phyloP scores from a whole-genome alignment of 1,284 basidiomycete genomes.

The Pyrrhoderma lamaoense region DNA sequence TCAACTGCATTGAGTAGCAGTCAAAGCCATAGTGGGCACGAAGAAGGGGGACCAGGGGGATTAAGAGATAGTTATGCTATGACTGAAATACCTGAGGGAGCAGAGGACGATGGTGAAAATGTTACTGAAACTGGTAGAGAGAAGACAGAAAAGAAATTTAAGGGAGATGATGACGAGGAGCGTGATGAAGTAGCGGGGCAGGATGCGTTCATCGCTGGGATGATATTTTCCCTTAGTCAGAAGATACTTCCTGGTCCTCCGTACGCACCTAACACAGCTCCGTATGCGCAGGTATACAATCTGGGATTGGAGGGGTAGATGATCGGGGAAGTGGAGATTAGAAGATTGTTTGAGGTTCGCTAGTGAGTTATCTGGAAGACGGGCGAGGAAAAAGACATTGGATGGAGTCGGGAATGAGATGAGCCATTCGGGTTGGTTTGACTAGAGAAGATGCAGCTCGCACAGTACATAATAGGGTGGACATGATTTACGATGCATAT shows the following conservation, averaged over 20 bases:
- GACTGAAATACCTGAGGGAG: constrained; percentile 18
- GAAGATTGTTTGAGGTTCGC: constrained; percentile 78
- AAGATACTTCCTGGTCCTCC: constrained; percentile 60
- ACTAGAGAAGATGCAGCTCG: too few relatives aligned
- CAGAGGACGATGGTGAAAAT: constrained; percentile 18
- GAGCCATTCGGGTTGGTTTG: constrained; percentile 63
- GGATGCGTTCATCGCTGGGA: constrained; percentile 73
- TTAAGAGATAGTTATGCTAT: constrained; percentile 16
- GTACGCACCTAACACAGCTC: constrained; percentile 51
- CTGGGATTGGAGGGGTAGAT: constrained; percentile 26
- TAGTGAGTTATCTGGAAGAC: constrained; percentile 67
- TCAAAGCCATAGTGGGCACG: not conserved
- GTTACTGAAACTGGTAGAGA: constrained; percentile 32
- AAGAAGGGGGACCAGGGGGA: not conserved
- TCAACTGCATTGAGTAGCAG: constrained; percentile 7
- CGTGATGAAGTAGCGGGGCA: constrained; percentile 68
- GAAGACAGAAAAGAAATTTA: constrained; percentile 13
- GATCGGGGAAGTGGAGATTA: constrained; percentile 55
- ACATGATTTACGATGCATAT: too few relatives aligned
- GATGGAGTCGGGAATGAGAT: constrained; percentile 66
- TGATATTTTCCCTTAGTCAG: constrained; percentile 68
- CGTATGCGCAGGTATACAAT: constrained; percentile 26
- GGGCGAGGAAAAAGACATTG: constrained; percentile 53
- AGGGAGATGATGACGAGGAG: constrained; percentile 26
- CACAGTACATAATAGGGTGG: too few relatives aligned